Base-by-base conservation (phyloP, 1,284 basidiomycete genomes). In the Boletellus deceptivus region DNA sequence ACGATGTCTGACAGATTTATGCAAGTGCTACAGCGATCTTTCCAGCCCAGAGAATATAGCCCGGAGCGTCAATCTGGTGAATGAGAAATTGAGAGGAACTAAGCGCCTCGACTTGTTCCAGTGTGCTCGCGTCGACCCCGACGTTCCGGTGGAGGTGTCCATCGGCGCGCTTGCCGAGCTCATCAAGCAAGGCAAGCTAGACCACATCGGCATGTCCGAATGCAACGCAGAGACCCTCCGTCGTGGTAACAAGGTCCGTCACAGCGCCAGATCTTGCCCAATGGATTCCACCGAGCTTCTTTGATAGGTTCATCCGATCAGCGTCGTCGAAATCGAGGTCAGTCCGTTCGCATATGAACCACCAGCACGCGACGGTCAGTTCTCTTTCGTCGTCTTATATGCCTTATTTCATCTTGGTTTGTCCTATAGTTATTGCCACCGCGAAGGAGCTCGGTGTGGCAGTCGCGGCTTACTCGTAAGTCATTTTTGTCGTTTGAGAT, bases 191-290 rank as follows among this genome's bases (percentile, higher is more conserved):
- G 78, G 78, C 4, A 78, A 78, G 53, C 68, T 78, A 52, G 71
- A 72, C 46, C 72, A 78, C 59, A 76, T 81, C 25, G 79, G 80
- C 1, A 61, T 81, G 49, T 81, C 76, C 29, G 81, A 83, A 60
- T 75, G 72, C 50, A 72, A 68, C 4, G 76, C 75, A 14, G 70
- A 65, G n/a, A 79, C 79, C 0, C 64, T 83, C 6, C 69, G 77
- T 35, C 72, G 75, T 20, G 82, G 78, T 4, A 63, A 75, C 52
- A 59, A 62, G 33, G 73, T 74, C 33, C 46, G 60, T 42, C 9
- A 7, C 4, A 2, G 18, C 13, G 13, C 10, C n/a, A 3, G 37
- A 20, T 38, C 37, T 5, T 38, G 5, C 20, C 11, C 4, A 25
- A 29, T 29, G 8, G 2, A 13, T 10, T 11, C 29, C 29, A 29